phyloP scores from a whole-genome alignment of 2,329 filamentous ascomycete genomes.

The Zasmidium cellare region DNA sequence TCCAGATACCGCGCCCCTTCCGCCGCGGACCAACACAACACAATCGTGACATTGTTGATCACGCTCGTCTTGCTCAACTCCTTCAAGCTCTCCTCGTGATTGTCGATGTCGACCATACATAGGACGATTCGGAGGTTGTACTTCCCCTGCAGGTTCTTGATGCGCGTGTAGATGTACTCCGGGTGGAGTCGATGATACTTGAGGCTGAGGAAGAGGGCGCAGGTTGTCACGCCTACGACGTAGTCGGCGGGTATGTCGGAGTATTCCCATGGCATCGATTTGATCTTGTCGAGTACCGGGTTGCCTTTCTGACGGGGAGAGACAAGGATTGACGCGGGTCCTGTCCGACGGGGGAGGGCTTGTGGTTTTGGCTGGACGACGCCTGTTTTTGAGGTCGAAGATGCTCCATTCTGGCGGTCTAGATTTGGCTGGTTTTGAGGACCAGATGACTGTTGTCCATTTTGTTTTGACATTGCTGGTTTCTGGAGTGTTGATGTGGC shows the following conservation, averaged over 20 bases:
- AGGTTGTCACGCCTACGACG: slow-evolving; percentile 81
- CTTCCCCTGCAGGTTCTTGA: slow-evolving; percentile 78
- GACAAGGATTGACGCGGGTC: slow-evolving; percentile 79
- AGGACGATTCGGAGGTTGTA: slow-evolving; percentile 85
- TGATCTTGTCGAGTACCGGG: slow-evolving; percentile 80
- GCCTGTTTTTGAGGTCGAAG: slow-evolving; percentile 22
- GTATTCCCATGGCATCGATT: slow-evolving; percentile 89
- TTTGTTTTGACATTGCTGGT: slow-evolving; percentile 7
- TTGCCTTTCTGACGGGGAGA: slow-evolving; percentile 94
- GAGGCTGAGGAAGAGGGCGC: slow-evolving; percentile 86
- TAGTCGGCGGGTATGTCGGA: slow-evolving; percentile 96
- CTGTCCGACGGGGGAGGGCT: slow-evolving; percentile 66
- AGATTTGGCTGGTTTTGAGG: slow-evolving; percentile 18
- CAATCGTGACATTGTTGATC: slow-evolving; percentile 87
- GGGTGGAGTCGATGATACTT: slow-evolving; percentile 98
- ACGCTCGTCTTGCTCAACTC: slow-evolving; percentile 91
- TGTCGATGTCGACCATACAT: slow-evolving; percentile 90
- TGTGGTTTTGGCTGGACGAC: slow-evolving; percentile 77
- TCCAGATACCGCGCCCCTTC: slow-evolving; percentile 94
- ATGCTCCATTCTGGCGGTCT: slow-evolving; percentile 23
- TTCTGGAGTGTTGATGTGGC: slow-evolving; percentile 21
- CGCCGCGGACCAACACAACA: slow-evolving; percentile 90
- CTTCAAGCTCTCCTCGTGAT: slow-evolving; percentile 85
- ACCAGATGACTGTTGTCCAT: slow-evolving; percentile 7
- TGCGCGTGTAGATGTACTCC: slow-evolving; percentile 95